A percentile compares a stretch with the other conserved stretches of the same genome.
Conservation (phyloP, 805 yeast genomes). For the Candida maris region DNA sequence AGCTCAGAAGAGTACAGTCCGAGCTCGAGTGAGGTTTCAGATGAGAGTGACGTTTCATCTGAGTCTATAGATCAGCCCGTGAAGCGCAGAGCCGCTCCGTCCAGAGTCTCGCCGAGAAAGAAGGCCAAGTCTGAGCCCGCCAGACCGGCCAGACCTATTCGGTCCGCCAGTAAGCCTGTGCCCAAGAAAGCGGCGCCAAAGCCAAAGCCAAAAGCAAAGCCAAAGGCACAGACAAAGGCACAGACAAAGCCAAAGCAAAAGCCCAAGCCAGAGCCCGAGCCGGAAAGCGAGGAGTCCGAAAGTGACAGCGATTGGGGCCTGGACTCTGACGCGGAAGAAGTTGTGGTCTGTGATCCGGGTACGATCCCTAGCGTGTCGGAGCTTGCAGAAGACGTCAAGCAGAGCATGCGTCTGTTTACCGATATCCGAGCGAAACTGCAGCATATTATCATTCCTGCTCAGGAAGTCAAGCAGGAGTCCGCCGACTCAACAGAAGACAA, state of each 20-base stretch:
- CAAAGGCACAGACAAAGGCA: conserved; percentile 16
- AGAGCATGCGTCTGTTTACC: conserved; percentile 18
- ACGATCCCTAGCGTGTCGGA: conserved; percentile 19
- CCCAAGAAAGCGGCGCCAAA: neutral
- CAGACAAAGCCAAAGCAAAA: conserved; percentile 14
- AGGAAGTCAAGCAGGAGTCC: neutral
- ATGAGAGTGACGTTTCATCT: conserved; percentile 20
- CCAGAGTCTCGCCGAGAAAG: conserved; percentile 7
- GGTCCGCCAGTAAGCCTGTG: neutral
- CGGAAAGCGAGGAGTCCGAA: conserved; percentile 17
- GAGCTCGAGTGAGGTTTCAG: conserved; percentile 22
- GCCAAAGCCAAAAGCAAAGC: conserved; percentile 5
- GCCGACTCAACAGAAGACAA: conserved; percentile 2
- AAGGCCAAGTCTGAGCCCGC: conserved; percentile 10
- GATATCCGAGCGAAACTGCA: conserved; percentile 26
- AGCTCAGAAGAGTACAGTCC: conserved; percentile 17
- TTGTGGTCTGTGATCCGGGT: conserved; percentile 14
- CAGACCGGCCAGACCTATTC: neutral
- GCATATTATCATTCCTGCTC: conserved; percentile 17
- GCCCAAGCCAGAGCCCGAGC: conserved; percentile 9
- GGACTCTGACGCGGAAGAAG: conserved; percentile 21
- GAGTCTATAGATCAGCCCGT: neutral
- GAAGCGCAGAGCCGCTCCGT: conserved; percentile 1
- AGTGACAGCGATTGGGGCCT: conserved; percentile 29
- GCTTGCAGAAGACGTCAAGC: conserved; percentile 21